Base-by-base conservation (phyloP, 345 rosid species). In the Odontarrhena argentea region DNA sequence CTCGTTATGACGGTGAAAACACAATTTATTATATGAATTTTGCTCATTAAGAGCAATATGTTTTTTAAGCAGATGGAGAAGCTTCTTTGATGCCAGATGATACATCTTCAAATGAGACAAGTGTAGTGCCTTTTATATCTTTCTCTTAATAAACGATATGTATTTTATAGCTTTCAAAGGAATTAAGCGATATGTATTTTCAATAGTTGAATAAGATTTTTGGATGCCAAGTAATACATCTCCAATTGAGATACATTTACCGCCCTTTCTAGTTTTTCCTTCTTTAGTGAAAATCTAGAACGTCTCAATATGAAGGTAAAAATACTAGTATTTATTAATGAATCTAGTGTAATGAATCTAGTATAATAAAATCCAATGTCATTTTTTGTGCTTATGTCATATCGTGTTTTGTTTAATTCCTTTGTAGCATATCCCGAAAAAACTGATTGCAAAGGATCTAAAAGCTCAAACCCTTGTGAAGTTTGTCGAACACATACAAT, bases 251-350 rank as follows among this genome's bases (percentile, higher is more conserved):
- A 18, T 18, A 18, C 36, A n/a, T 6, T 3, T 3, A 42, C 28
- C 53, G 8, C 53, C 2, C 9, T 60, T 59, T 50, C 30, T 48
- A 11, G 73, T 51, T 34, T 69, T 69, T 42, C 60, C 74, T 60
- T 43, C 67, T 30, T 53, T 60, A 0, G 51, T 9, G 32, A 51
- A 60, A 51, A 43, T 67, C 18, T 11, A 42, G 60, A 44, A 41
- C 73, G 26, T 9, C 10, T 59, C 60, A 45, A 9, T 3, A 22
- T 22, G 34, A 9, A 28, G 47, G 60, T 60, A 15, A 36, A 9
- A 8, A 18, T 18, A 18, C 9, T 24, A 40, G 12, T 7, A 9
- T 18, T 22, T 54, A 24, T 34, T 18, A 48, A 18, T 4, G 34
- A 43, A 9, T 43, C 30, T 13, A 65, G 9, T 35, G 55, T 45